Evolutionary conservation across 352 stramenopile genomes (phyloP), one percentile per base, ranked within the genome.

Genomic region (Thalassiosira mediterranea): DNA sequence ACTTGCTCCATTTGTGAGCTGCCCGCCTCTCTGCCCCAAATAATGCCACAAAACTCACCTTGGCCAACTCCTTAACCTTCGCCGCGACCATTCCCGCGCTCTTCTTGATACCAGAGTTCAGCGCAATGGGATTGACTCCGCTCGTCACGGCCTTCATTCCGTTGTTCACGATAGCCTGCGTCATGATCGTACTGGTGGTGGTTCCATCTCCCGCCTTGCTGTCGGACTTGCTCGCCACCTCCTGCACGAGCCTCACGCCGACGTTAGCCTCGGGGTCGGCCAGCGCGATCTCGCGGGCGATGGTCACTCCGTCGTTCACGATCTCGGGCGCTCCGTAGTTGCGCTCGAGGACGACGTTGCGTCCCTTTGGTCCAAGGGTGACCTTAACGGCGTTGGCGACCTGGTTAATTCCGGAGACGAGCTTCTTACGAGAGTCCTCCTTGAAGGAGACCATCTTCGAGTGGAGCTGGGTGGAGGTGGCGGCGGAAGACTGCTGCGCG

Each of bases 291-390:
- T 94, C 90, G 88, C 98, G 98, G 53, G 96, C 96, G 29, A 99
- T 96, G 15, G 96, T 98, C 10, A 99, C 96, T 84, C 96, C 96
- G 88, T 99, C 96, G 89, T 99, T 99, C 65, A 96, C 98, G 84
- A 99, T 98, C 89, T 98, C 98, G 19, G 96, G 96, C 32, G 96
- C 85, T 46, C 96, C 96, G 79, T 97, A 99, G 29, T 96, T 95
- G 91, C 99, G 97, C 70, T 98, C 96, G 77, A 99, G 98, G 57
- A 99, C 97, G 32, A 98, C 97, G 90, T 99, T 99, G 71, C 97
- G 96, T 80, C 97, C 97, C 90, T 99, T 99, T 31, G 97, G 97
- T 57, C 97, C 97, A 76, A 99, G 93, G 42, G 97, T 99, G 52
- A 99, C 96, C 89, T 95, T n/a, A n/a, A 94, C 90, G 23, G 86